phyloP scores from a whole-genome alignment of 2,329 filamentous ascomycete species.

The Dactylellina parvicollis region DNA sequence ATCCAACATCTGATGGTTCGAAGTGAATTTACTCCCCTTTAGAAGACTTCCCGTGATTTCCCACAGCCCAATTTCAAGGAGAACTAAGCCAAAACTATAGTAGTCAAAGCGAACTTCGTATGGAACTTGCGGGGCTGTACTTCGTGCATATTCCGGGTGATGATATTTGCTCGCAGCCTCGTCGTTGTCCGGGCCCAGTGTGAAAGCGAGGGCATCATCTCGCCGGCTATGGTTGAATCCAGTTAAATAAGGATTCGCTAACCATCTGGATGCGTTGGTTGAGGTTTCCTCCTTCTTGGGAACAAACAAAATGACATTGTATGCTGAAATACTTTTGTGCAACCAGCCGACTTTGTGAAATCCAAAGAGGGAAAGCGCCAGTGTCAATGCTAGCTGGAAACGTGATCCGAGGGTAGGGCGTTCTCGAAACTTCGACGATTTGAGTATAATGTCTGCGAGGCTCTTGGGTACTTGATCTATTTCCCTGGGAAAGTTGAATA shows the following conservation, averaged over 20 bases:
- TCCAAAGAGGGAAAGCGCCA: slow-evolving; percentile 18
- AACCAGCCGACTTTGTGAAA: slow-evolving; percentile 47
- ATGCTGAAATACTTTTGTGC: slow-evolving; percentile 32
- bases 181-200: slow-evolving; percentile 1
- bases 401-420: slow-evolving; percentile 23
- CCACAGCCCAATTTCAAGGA: slow-evolving; percentile 42
- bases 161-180: slow-evolving; percentile 16
- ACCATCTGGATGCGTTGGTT: slow-evolving; percentile 6
- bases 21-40: neutral
- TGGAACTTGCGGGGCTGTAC: neutral
- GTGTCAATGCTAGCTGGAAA: slow-evolving; percentile 23
- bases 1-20: slow-evolving; percentile 15
- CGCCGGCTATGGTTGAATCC: slow-evolving; percentile 39
- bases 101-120: slow-evolving; percentile 30
- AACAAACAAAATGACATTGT: slow-evolving; percentile 34
- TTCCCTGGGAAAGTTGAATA: slow-evolving; percentile 27
- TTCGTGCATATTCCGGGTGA: slow-evolving; percentile 18
- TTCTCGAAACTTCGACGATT: slow-evolving; percentile 11
- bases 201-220: slow-evolving; percentile 25
- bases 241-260: slow-evolving; percentile 24
- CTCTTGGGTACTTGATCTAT: slow-evolving; percentile 7
- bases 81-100: slow-evolving; percentile 35
- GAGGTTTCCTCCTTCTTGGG: neutral
- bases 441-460: slow-evolving; percentile 5
- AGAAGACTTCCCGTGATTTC: neutral